Base-by-base conservation (phyloP, 2,329 filamentous ascomycete genomes). In the Cercospora janseana region DNA sequence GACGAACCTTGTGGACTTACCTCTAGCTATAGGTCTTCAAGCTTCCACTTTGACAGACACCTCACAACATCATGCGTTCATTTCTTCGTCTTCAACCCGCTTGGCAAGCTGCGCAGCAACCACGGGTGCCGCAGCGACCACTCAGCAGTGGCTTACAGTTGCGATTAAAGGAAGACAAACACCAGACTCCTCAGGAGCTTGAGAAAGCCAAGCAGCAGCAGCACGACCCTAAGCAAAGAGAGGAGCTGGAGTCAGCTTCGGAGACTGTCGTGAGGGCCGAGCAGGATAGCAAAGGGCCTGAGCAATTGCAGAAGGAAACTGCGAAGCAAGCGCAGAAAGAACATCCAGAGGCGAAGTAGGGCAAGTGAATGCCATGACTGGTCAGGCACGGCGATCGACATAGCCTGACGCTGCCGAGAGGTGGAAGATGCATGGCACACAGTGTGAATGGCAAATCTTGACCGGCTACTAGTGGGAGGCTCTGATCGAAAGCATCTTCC, bases 131-230 rank as follows among this genome's bases (percentile, higher is more conserved):
- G 15, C 40, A 43, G 31, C 54, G 61, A 23, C 47, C 62, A 3
- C 62, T 74, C 50, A 61, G 56, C 42, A 65, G 54, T 6, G 66
- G 67, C n/a, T 59, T 57, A 13, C 59, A 53, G 12, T 57, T 66
- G 29, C 56, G 57, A 16, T 55, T 74, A 46, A 73, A 73, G 49
- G 71, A 74, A 60, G 71, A 73, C 51, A 64, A 63, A 16, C 52
- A 65, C 13, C 70, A 56, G 32, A 46, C 16, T n/a, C 60, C 67
- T 8, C 66, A 72, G 15, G 65, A 75, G 51, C 49, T 72, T 23
- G 73, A 75, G 46, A 46, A 61, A 40, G 65, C 67, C 34, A 76
- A 75, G 63, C 68, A 74, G 46, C 70, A 73, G 52, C 53, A 75
- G 31, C 58, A 68, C 51, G 72, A 74, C n/a, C 52, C 50, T 54